phyloP scores from a whole-genome alignment of 176 grass and related monocot genomes.

The Hordeum vulgare region DNA sequence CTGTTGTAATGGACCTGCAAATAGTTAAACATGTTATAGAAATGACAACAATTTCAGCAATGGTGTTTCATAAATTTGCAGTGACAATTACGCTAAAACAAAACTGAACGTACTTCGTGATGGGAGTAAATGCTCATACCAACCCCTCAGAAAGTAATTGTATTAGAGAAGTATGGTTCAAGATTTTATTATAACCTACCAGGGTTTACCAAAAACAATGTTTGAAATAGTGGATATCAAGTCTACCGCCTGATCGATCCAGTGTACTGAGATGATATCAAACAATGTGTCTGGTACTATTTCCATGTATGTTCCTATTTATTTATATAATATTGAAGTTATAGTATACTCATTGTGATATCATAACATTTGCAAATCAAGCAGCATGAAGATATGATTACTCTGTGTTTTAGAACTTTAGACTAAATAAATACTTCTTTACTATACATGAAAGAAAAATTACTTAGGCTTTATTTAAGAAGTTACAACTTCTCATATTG shows the following conservation, averaged over 20 bases:
- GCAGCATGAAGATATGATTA: no score
- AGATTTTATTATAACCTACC: neutral
- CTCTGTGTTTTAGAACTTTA: neutral
- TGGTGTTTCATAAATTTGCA: neutral
- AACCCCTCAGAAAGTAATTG: neutral
- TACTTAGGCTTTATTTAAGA: neutral
- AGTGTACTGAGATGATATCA: neutral
- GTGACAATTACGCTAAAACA: neutral
- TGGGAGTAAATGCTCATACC: neutral
- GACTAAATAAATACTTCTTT: neutral
- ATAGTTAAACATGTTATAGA: neutral
- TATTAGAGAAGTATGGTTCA: neutral
- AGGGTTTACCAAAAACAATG: neutral
- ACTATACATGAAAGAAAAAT: neutral
- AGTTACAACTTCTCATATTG: neutral
- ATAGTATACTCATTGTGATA: neutral
- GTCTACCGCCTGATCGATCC: neutral
- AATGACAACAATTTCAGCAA: neutral
- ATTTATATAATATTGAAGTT: neutral
- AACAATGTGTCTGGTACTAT: neutral
- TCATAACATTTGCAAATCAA: neutral
- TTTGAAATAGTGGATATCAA: neutral
- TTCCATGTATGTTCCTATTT: neutral
- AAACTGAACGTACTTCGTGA: neutral
- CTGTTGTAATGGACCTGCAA: constrained; percentile 67